Base-by-base conservation (phyloP, 768 basidiomycete species). In the Russula compacta region DNA sequence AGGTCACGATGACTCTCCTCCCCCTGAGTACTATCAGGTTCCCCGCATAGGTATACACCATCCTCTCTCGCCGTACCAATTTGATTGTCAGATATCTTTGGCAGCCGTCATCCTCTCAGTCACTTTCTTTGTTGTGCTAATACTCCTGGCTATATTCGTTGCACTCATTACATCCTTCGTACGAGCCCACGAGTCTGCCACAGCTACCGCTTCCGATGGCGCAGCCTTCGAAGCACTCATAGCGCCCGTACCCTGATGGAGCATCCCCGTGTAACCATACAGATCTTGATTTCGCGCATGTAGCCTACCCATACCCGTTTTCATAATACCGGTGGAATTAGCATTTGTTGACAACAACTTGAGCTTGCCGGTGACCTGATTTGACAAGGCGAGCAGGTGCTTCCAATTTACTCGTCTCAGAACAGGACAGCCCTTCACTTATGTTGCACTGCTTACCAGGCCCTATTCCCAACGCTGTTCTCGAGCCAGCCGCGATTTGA, bases 401-500 rank as follows among this genome's bases (percentile, higher is more conserved):
- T 74, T 32, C 38, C 29, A 42, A 38, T 29, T 19, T 19, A 38
- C 32, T 10, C 14, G 11, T 17, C 10, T 62, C 33, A 63, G 57
- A 32, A 21, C n/a, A 35, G 32, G 35, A 12, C 35, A 17, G 59
- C 32, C 46, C 40, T 33, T 35, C 48, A 35, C 21, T 29, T 29
- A 29, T 29, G 44, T 2, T 15, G 12, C 29, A 8, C 15, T 7
- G 69, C 79, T 71, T 61, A 85, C 88, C 84, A 62, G 92, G 92
- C 17, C 94, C 92, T 67, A 97, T 89, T 6, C 87, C 95, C 19
- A 99, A 80, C 3, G 97, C 90, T 0, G 92, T 95, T 38, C 85
- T 79, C 10, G 87, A 84, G 2, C 92, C 91, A 17, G 87, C 82
- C 14, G 83, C 89, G 39, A 94, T 84, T 69, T 95, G 88, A n/a